Percentiles rank a stretch among this genome's conserved stretches.
These are phyloP conservation scores for Pseudonitzschia delicatissima DNA, from an alignment of 108 stramenopile species.

Conservation along the genomic window DNA sequence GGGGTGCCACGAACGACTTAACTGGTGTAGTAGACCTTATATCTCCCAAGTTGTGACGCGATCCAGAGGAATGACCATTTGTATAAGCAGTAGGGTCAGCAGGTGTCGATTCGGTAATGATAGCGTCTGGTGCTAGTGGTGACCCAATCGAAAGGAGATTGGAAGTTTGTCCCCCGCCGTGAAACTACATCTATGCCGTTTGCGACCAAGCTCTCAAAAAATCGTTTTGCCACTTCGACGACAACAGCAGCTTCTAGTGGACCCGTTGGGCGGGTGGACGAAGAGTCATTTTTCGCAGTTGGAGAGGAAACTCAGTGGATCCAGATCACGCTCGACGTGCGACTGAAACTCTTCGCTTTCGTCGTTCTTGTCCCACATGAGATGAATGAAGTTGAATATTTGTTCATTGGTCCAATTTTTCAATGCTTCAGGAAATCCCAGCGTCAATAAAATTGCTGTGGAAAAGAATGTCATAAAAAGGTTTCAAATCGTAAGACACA, in stretches of 20 bases:
- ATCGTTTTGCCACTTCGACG: constrained; percentile 70
- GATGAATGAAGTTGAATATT: constrained; percentile 76
- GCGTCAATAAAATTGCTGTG: constrained; percentile 46
- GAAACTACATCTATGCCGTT: constrained; percentile 64
- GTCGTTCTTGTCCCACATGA: constrained; percentile 70
- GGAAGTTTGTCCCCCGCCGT: constrained; percentile 33
- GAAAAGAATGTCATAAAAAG: neutral
- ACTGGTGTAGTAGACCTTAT: constrained; percentile 10
- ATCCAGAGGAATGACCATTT: neutral
- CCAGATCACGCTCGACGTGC: constrained; percentile 26
- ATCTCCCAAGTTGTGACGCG: neutral
- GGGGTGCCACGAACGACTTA: constrained; percentile 49
- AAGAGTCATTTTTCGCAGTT: constrained; percentile 14
- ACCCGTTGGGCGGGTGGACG: constrained; percentile 16
- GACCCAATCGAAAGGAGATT: constrained; percentile 53
- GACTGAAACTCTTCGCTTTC: constrained; percentile 6
- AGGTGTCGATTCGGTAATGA: constrained; percentile 52
- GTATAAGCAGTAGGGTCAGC: constrained; percentile 9
- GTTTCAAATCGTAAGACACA: neutral
- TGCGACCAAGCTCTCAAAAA: constrained; percentile 63
- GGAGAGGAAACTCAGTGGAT: constrained; percentile 41
- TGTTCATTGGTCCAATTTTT: constrained; percentile 86
- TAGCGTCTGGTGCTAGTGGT: constrained; percentile 56
- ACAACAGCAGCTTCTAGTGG: constrained; percentile 74
- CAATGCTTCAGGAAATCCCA: constrained; percentile 77